phyloP scores from a whole-genome alignment of 1,139 yeast genomes.

The Debaryomyces subglobosus region DNA sequence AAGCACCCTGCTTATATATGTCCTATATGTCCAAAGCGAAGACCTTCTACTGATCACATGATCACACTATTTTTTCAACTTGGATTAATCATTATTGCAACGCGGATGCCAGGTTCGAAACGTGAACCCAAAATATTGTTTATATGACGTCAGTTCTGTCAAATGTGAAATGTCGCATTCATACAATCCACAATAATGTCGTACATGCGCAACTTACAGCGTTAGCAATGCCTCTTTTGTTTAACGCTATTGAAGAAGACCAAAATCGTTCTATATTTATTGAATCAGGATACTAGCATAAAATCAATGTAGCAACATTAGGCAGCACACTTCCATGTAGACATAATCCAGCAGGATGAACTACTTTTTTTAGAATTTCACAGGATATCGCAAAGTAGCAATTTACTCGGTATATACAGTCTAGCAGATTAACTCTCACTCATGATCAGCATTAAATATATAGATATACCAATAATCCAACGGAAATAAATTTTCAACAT shows the following conservation, averaged over 20 bases:
- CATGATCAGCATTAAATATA: neutral
- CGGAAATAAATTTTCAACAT: neutral
- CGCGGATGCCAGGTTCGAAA: neutral
- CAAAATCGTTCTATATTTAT: neutral
- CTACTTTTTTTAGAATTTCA: neutral
- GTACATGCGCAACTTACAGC: neutral
- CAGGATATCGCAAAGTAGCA: neutral
- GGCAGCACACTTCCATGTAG: neutral
- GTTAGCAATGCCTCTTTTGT: neutral
- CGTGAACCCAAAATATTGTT: no score
- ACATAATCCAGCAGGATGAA: neutral
- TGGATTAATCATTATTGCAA: no score
- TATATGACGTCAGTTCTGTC: neutral
- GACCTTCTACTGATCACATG: neutral
- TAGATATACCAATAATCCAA: neutral
- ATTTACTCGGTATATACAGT: constrained; percentile 7
- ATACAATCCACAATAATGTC: neutral
- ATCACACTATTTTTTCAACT: neutral
- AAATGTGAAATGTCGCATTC: neutral
- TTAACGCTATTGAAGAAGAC: neutral
- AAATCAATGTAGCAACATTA: neutral
- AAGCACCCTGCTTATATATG: neutral
- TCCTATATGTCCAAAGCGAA: neutral
- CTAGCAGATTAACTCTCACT: neutral
- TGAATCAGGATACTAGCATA: neutral